Percentiles rank a stretch among this genome's conserved stretches.
These are phyloP conservation scores for Acephala macrosclerotiorum DNA, from an alignment of 2,329 filamentous ascomycete species.

Conservation along the genomic window DNA sequence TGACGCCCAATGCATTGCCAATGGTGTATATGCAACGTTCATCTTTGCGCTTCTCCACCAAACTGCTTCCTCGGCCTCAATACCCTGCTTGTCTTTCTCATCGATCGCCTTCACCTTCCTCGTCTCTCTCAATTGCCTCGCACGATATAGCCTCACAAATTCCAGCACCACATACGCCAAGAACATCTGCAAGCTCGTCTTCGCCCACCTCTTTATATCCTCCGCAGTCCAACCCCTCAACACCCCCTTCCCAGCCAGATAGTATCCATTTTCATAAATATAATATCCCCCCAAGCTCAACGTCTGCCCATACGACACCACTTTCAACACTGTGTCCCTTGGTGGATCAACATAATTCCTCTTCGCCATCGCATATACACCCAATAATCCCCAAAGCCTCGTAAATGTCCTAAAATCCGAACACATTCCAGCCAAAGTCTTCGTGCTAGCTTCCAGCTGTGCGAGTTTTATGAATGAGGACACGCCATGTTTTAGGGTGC, in stretches of 20 bases:
- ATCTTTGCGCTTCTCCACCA: slow-evolving; percentile 13
- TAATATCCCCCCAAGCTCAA: slow-evolving; percentile 18
- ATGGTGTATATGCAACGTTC: slow-evolving; percentile 14
- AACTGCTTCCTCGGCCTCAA: slow-evolving; percentile 11
- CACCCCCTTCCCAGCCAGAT: slow-evolving; percentile 23
- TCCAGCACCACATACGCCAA: slow-evolving; percentile 19
- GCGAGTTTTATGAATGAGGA: slow-evolving; percentile 15
- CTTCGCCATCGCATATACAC: slow-evolving; percentile 22
- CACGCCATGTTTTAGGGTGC: slow-evolving; percentile 8
- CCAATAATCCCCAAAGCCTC: slow-evolving; percentile 21
- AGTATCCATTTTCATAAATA: slow-evolving; percentile 24
- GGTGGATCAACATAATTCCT: slow-evolving; percentile 21
- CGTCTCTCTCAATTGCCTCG: slow-evolving; percentile 17
- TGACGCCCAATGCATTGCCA: slow-evolving; percentile 23
- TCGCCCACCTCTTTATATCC: slow-evolving; percentile 22
- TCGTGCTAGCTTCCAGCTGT: slow-evolving; percentile 16
- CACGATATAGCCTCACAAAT: slow-evolving; percentile 15
- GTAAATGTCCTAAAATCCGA: slow-evolving; percentile 24
- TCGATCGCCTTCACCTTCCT: slow-evolving; percentile 13
- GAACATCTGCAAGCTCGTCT: slow-evolving; percentile 24
- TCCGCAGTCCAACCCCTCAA: slow-evolving; percentile 18
- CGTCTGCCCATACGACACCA: slow-evolving; percentile 13
- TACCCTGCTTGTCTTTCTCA: slow-evolving; percentile 14
- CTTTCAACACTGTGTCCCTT: slow-evolving; percentile 13
- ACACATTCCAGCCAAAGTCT: slow-evolving; percentile 20